phyloP scores from a whole-genome alignment of 2,329 filamentous ascomycete genomes.

The Chrysoporthe cubensis region DNA sequence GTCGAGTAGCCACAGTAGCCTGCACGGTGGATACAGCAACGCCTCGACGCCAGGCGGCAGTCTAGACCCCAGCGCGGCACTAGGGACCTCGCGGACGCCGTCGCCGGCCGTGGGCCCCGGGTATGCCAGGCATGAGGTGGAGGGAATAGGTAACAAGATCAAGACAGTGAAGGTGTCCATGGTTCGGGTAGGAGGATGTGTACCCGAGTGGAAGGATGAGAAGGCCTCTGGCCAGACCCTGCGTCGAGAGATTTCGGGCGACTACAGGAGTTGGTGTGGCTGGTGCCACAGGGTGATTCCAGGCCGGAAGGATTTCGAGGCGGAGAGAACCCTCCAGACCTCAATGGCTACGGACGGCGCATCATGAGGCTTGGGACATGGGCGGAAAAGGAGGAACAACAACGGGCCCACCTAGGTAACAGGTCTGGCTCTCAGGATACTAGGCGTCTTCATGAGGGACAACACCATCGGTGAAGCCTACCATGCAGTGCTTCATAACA shows the following conservation, averaged over 20 bases:
- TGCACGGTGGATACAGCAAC: constrained; percentile 27
- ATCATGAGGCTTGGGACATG: background rate
- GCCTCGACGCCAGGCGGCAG: constrained; percentile 35
- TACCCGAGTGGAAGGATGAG: constrained; percentile 85
- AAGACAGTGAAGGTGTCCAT: constrained; percentile 88
- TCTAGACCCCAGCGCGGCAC: constrained; percentile 30
- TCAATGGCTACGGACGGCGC: background rate
- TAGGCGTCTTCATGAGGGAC: background rate
- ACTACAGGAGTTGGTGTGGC: constrained; percentile 81
- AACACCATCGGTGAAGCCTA: background rate
- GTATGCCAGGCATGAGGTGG: constrained; percentile 85
- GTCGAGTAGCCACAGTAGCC: constrained; percentile 27
- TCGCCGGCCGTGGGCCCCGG: constrained; percentile 65
- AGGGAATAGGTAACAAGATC: constrained; percentile 85
- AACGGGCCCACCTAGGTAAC: background rate
- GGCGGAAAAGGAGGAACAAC: background rate
- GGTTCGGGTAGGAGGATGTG: constrained; percentile 79
- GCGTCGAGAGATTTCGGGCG: constrained; percentile 69
- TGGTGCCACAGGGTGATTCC: constrained; percentile 85
- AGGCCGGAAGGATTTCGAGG: constrained; percentile 50
- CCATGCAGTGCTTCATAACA: background rate
- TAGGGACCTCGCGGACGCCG: constrained; percentile 45
- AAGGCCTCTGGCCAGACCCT: constrained; percentile 67
- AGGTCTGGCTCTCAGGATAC: constrained; percentile 4
- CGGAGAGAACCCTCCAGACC: constrained; percentile 23